Conservation (phyloP, 768 basidiomycete species). For the Tulasnella sp. region DNA sequence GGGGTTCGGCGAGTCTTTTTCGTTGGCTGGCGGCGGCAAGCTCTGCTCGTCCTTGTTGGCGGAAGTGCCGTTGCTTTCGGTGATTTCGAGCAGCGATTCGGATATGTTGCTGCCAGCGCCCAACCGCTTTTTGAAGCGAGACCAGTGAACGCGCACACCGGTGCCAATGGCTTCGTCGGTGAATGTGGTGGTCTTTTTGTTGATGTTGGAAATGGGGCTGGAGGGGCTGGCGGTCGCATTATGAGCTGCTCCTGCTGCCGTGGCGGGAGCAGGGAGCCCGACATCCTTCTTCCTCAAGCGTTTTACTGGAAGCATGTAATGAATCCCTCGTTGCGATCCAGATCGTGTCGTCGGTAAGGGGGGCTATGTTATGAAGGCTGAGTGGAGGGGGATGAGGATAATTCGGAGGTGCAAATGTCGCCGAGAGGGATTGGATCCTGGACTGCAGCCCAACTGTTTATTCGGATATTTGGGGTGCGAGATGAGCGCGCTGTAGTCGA, state of each 20-base stretch:
- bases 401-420: too few relatives aligned
- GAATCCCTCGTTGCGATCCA: background rate
- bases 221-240: background rate
- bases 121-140: slow-evolving; percentile 11
- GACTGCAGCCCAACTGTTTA: background rate
- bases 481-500: background rate
- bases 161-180: background rate
- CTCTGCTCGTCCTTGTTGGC: background rate
- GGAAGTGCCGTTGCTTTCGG: background rate
- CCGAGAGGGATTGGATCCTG: background rate
- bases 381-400: background rate
- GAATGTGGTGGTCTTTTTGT: background rate
- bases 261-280: background rate
- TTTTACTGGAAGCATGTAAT: background rate
- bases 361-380: background rate
- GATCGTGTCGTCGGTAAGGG: background rate
- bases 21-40: background rate
- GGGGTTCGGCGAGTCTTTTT: background rate
- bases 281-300: background rate
- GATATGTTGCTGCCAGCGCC: slow-evolving; percentile 1
- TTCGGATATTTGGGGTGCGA: background rate
- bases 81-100: slow-evolving; percentile 2
- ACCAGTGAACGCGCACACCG: slow-evolving; percentile 3
- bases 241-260: background rate
- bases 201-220: background rate